Base-by-base conservation (phyloP, 2,329 filamentous ascomycete genomes). In the Ophiostoma australiae region DNA sequence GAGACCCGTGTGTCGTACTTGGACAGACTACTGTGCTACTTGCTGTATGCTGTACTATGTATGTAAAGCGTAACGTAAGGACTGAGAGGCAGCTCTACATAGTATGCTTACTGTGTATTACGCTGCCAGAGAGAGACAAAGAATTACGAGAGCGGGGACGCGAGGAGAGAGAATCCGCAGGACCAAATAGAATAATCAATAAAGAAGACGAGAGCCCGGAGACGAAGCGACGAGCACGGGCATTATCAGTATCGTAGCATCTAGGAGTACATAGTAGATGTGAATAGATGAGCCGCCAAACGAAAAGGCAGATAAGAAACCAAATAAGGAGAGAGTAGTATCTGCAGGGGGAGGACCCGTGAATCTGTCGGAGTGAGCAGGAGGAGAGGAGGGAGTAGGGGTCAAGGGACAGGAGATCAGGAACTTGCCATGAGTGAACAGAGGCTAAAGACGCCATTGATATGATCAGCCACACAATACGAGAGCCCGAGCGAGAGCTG, bases 141-240 rank as follows among this genome's bases (percentile, higher is more conserved):
- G 58, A 63, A 15, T 33, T 63, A 63, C 58, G 58, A 63, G 27
- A 27, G 27, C 27, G 27, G 58, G 58, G 58, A 63, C 58, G 58
- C 58, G 58, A 31, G 58, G 52, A 63, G 55, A 61, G 58, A 13
- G 6, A 11, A 63, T 35, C 58, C 58, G 55, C 55, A 33, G 52
- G 27, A 15, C 11, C 13, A 63, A 35, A 63, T 63, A 8, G 23
- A 63, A 31, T 33, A 63, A 58, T 58, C n/a, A 58, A 31, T 31
- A 58, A 58, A 15, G 39, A 13, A 15, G 39, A 41, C 13, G 39
- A 41, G 39, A 41, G 27, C 27, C 27, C 39, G 39, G 39, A 41
- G 39, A 11, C 13, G 39, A 13, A 41, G 39, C 13, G 15, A 13
- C 39, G 39, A 41, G 39, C 39, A 41, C 39, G 39, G 39, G 27